phyloP scores from a whole-genome alignment of 2,329 filamentous ascomycete species.

The Huntiella decipiens region DNA sequence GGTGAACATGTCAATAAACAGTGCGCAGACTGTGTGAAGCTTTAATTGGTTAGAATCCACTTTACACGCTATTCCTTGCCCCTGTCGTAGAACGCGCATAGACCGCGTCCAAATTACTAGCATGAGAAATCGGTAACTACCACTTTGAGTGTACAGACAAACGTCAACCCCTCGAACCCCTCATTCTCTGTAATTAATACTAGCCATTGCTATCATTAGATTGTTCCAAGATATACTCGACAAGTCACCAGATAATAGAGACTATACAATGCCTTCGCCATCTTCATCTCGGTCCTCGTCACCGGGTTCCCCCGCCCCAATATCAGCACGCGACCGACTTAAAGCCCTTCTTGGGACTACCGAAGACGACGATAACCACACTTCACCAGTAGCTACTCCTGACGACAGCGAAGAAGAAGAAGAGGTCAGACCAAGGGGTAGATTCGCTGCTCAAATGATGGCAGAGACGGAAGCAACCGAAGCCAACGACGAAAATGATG shows the following conservation, averaged over 20 bases:
- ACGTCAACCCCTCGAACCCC: too few relatives aligned
- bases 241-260: neutral
- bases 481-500: slow-evolving; percentile 21
- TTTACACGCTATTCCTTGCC: too few relatives aligned
- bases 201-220: too few relatives aligned
- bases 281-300: slow-evolving; percentile 9
- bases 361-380: slow-evolving; percentile 30
- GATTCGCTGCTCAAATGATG: slow-evolving; percentile 46
- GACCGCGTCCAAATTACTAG: too few relatives aligned
- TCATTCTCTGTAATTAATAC: too few relatives aligned
- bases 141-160: too few relatives aligned
- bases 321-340: slow-evolving; percentile 37
- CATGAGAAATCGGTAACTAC: too few relatives aligned
- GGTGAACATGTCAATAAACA: too few relatives aligned
- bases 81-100: too few relatives aligned
- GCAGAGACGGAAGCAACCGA: slow-evolving; percentile 14
- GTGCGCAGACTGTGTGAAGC: too few relatives aligned
- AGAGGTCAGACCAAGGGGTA: slow-evolving; percentile 35
- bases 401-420: slow-evolving; percentile 14
- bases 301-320: slow-evolving; percentile 6
- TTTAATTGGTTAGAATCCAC: too few relatives aligned
- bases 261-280: slow-evolving; percentile 5
- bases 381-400: neutral
- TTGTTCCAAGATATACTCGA: too few relatives aligned
- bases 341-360: slow-evolving; percentile 32